These are phyloP conservation scores for Raddia guianensis DNA, from an alignment of 176 grass and related monocot genomes.

Conservation along the genomic window DNA sequence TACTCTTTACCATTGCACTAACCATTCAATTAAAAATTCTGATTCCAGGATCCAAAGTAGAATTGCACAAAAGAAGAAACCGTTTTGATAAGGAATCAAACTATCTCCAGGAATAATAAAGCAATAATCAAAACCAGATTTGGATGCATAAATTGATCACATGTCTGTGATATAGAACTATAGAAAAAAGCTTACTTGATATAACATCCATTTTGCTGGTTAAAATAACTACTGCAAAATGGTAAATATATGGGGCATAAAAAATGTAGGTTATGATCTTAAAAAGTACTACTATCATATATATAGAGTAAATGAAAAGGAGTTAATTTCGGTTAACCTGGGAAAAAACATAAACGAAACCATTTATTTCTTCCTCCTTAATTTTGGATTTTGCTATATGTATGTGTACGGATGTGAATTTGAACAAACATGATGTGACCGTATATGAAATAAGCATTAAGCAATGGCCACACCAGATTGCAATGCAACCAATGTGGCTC, in stretches of 20 bases:
- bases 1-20: slow-evolving; percentile 1
- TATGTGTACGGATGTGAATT: not conserved
- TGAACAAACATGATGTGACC: not conserved
- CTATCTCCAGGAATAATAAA: not conserved
- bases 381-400: not conserved
- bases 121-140: not conserved
- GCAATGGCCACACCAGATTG: not conserved
- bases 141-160: not conserved
- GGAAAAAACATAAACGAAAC: not conserved
- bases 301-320: not conserved
- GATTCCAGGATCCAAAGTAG: not conserved
- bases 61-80: not conserved
- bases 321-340: not conserved
- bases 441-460: too few relatives aligned
- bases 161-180: not conserved
- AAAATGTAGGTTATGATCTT: not conserved
- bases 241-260: not conserved
- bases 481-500: not conserved
- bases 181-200: not conserved
- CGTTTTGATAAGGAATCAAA: slow-evolving; percentile 4
- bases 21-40: not conserved
- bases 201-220: not conserved
- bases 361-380: not conserved
- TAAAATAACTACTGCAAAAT: not conserved
- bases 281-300: not conserved